Base-by-base conservation (phyloP, 768 basidiomycete genomes). In the Leccinum obscurum region DNA sequence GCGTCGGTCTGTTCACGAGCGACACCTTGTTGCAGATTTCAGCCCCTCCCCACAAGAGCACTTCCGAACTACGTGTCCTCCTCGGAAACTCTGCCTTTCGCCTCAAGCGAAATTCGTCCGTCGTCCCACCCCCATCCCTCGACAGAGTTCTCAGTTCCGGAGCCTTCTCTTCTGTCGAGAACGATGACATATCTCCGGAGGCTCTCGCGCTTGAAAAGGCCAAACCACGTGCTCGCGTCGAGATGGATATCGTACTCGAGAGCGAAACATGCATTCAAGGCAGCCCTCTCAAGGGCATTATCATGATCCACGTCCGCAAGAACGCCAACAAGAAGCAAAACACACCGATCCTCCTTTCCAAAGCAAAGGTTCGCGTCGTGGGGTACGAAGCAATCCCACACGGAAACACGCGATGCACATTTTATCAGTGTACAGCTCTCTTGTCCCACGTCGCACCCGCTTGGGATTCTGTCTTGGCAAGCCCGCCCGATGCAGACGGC, bases 181-280 rank as follows among this genome's bases (percentile, higher is more conserved):
- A 63, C 59, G 56, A 67, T 55, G 49, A 58, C 52, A 37, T 50
- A 49, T 59, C 57, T 63, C 66, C 49, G 58, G 68, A 74, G 35
- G 62, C 70, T 13, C 78, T 85, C 22, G 71, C 75, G 2, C 76
- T 93, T 41, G 92, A 92, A 71, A 89, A 90, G 67, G 87, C 90
- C 5, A 87, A 85, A 66, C 69, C 84, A 14, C 84, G 82, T 24
- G 85, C 92, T 8, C 86, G 92, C 55, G 89, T 95, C 1, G 89
- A 90, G 70, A 77, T 95, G 11, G 92, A 95, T 65, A 85, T 96
- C 44, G 74, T 85, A n/a, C 80, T 93, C 34, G 86, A 91, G 61
- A 85, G 84, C 63, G 83, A 91, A 60, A 79, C 84, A 10, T 86
- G 86, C 63, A 89, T 95, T 3, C 91, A 96, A 77, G 93, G 93